Conservation (phyloP, 495 filamentous ascomycete species). For the Penicillium atrosanguineum region DNA sequence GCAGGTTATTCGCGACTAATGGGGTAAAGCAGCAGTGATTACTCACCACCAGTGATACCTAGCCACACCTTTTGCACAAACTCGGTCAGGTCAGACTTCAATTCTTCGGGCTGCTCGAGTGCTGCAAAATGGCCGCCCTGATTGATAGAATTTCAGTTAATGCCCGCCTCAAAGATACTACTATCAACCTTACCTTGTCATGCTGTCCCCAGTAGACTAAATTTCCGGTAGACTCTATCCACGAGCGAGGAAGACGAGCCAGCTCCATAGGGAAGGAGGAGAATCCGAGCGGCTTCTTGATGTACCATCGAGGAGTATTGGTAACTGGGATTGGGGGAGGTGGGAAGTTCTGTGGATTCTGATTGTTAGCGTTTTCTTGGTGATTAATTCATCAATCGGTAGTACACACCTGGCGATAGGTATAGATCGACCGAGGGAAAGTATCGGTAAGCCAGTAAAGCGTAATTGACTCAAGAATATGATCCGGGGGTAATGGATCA, state of each 20-base stretch:
- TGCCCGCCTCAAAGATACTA: too few relatives aligned
- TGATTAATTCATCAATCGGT: background rate
- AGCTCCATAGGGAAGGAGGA: conserved; percentile 57
- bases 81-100: conserved; percentile 56
- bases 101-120: conserved; percentile 51
- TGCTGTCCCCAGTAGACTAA: conserved; percentile 49
- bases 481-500: conserved; percentile 45
- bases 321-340: conserved; percentile 13
- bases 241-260: conserved; percentile 44
- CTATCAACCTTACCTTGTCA: conserved; percentile 23
- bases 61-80: conserved; percentile 51
- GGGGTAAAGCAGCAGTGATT: background rate
- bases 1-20: background rate
- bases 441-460: conserved; percentile 67
- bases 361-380: background rate
- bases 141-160: background rate
- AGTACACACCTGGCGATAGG: conserved; percentile 44
- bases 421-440: conserved; percentile 57
- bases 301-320: conserved; percentile 33
- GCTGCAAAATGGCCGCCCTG: conserved; percentile 66
- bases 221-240: conserved; percentile 48
- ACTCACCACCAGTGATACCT: conserved; percentile 1
- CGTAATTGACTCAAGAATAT: conserved; percentile 55
- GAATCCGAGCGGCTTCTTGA: conserved; percentile 59
- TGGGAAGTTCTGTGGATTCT: conserved; percentile 15